Conservation (phyloP, 2,329 filamentous ascomycete genomes). For the Trichophyton equinum region DNA sequence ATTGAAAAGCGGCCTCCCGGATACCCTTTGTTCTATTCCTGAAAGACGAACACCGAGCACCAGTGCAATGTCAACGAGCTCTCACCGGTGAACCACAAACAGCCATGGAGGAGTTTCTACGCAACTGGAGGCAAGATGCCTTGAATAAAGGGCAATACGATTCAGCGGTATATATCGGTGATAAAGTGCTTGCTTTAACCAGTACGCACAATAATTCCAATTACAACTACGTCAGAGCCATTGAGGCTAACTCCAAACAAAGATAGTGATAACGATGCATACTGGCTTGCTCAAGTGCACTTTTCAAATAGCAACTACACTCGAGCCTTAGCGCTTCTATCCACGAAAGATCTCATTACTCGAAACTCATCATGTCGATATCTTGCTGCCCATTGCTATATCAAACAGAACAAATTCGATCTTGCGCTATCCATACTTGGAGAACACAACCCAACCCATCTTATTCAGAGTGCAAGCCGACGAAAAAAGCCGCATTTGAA, state of each 20-base stretch:
- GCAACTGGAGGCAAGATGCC: constrained; percentile 90
- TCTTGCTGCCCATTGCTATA: constrained; percentile 82
- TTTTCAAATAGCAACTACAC: constrained; percentile 93
- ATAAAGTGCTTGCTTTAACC: constrained; percentile 89
- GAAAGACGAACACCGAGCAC: neutral
- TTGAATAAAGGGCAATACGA: constrained; percentile 94
- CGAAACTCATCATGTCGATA: constrained; percentile 83
- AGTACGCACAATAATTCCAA: constrained; percentile 40
- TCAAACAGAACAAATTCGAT: constrained; percentile 82
- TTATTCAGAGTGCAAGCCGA: constrained; percentile 55
- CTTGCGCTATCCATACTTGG: constrained; percentile 78
- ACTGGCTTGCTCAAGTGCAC: constrained; percentile 96
- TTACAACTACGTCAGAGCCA: neutral
- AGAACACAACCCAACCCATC: constrained; percentile 84
- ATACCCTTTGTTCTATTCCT: neutral
- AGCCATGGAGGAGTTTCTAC: constrained; percentile 79
- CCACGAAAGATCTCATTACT: constrained; percentile 66
- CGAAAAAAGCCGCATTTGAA: constrained; percentile 60
- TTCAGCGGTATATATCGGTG: constrained; percentile 89
- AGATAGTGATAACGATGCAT: constrained; percentile 91
- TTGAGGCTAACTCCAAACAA: constrained; percentile 2
- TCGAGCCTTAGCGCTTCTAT: constrained; percentile 74
- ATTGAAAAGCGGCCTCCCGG: neutral
- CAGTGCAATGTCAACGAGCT: neutral
- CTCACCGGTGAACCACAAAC: neutral